Percentiles rank a stretch among this genome's conserved stretches.
Conservation (phyloP, 805 yeast species). For the Pichia californica region DNA sequence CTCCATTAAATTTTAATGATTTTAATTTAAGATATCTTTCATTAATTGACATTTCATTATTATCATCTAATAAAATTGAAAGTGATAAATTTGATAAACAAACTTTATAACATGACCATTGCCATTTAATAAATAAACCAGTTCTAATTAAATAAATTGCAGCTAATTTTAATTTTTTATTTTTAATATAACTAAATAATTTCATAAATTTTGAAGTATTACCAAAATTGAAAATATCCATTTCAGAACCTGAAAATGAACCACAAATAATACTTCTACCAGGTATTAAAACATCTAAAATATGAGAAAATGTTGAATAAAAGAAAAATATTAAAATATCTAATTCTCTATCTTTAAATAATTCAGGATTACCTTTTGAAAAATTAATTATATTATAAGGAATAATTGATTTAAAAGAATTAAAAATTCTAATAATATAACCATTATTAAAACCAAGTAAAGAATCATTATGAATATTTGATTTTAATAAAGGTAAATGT, state of each 20-base stretch:
- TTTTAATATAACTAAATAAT: not conserved
- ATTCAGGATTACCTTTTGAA: not conserved
- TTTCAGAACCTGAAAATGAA: not conserved
- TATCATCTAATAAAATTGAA: slow-evolving; percentile 2
- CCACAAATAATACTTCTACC: not conserved
- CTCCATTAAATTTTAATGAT: not conserved
- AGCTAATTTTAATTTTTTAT: not conserved
- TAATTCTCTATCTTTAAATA: not conserved
- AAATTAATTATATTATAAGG: slow-evolving; percentile 11
- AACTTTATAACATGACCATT: not conserved
- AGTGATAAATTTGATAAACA: not conserved
- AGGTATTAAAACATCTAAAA: slow-evolving; percentile 9
- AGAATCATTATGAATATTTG: not conserved
- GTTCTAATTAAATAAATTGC: slow-evolving; percentile 8
- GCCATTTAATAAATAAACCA: slow-evolving; percentile 4
- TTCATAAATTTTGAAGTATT: not conserved
- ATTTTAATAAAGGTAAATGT: slow-evolving; percentile 2
- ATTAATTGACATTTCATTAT: not conserved
- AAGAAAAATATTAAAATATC: slow-evolving; percentile 3
- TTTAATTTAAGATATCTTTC: slow-evolving; percentile 3
- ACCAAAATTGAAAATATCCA: not conserved
- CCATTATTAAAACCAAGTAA: slow-evolving; percentile 10
- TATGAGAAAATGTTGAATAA: slow-evolving; percentile 1
- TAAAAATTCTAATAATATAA: slow-evolving; percentile 9
- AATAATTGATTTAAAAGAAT: slow-evolving; percentile 10